Evolutionary conservation across 257 asterid genomes (phyloP).

Genomic region (Solanum pimpinellifolium): DNA sequence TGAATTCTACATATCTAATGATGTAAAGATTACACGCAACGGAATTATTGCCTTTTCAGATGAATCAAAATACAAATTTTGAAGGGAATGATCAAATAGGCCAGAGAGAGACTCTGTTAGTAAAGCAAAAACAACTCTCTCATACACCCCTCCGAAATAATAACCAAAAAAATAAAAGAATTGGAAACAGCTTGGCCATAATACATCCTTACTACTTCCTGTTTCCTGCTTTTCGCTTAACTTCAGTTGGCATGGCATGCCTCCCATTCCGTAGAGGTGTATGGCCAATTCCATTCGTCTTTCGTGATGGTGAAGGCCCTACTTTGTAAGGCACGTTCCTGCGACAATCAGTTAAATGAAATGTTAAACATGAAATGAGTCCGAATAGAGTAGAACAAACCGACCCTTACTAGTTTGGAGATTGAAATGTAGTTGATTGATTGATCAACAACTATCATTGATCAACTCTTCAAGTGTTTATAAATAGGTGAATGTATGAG

Average conservation of each 20-base stretch:
- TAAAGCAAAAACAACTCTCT: slow-evolving; percentile 13
- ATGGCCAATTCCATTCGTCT: slow-evolving; percentile 34
- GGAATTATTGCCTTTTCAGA: slow-evolving; percentile 39
- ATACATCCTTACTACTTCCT: slow-evolving; percentile 37
- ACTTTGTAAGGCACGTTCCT: slow-evolving; percentile 56
- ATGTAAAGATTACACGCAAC: slow-evolving; percentile 34
- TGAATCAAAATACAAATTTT: slow-evolving; percentile 7
- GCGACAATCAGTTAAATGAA: neutral
- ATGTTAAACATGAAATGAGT: neutral
- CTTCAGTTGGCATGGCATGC: slow-evolving; percentile 28
- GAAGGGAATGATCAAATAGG: neutral
- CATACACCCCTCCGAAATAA: slow-evolving; percentile 13
- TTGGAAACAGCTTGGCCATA: slow-evolving; percentile 2
- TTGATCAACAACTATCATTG: neutral
- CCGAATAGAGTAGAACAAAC: neutral
- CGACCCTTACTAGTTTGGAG: neutral
- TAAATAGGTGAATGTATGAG: neutral
- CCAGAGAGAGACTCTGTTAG: neutral
- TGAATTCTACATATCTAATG: neutral
- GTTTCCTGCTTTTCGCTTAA: slow-evolving; percentile 48
- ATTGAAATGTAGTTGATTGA: neutral
- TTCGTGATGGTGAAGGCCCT: slow-evolving; percentile 61
- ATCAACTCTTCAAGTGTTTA: neutral
- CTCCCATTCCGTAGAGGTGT: slow-evolving; percentile 39
- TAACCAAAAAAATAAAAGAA: slow-evolving; percentile 9